phyloP scores from a whole-genome alignment of 2,329 filamentous ascomycete genomes.

The Neofusicoccum parvum region DNA sequence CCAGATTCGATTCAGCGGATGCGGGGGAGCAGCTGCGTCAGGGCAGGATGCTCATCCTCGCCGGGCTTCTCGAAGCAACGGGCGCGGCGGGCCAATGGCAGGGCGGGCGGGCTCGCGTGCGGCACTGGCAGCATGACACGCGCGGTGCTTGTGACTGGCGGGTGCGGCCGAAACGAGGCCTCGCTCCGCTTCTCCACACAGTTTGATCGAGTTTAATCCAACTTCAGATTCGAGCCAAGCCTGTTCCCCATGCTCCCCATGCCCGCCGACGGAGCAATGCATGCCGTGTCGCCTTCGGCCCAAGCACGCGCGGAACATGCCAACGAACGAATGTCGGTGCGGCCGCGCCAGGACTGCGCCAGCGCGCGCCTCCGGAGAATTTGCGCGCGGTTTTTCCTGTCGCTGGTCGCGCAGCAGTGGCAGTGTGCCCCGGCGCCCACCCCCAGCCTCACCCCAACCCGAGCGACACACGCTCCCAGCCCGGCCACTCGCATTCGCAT shows the following conservation, averaged over 20 bases:
- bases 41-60: background rate
- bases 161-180: background rate
- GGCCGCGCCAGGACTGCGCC: too few relatives aligned
- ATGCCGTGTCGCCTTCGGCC: conserved; percentile 1
- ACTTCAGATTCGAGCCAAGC: conserved; percentile 11
- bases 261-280: background rate
- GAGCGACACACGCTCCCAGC: too few relatives aligned
- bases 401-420: too few relatives aligned
- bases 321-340: background rate
- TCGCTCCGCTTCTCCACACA: conserved; percentile 14
- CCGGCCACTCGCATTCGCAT: background rate
- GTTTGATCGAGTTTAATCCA: conserved; percentile 9
- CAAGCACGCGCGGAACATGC: background rate
- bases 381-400: background rate
- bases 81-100: too few relatives aligned
- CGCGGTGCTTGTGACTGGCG: conserved; percentile 8
- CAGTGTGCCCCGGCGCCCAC: too few relatives aligned
- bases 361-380: conserved; percentile 4
- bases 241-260: background rate
- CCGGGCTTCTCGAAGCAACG: background rate
- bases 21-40: background rate
- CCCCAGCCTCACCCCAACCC: too few relatives aligned
- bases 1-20: background rate
- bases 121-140: background rate
- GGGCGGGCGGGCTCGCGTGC: background rate